Conservation (phyloP, 1,139 yeast genomes). For the Suhomyces bolitotheri region DNA sequence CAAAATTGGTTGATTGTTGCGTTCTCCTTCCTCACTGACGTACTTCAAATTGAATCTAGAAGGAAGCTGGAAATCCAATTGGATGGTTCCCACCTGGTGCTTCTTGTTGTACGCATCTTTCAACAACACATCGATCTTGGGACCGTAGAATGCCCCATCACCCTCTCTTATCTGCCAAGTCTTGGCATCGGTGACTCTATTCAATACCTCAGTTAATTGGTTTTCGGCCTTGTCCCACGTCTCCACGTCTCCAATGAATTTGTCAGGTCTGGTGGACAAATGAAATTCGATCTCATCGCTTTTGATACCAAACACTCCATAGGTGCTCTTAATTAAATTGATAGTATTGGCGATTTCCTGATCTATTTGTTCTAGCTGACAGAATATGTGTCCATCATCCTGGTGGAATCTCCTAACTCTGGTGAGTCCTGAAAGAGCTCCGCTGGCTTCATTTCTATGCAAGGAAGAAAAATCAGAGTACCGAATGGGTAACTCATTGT, state of each 20-base stretch:
- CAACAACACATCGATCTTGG: slow-evolving; percentile 84
- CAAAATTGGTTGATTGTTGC: slow-evolving; percentile 74
- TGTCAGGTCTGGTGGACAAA: slow-evolving; percentile 87
- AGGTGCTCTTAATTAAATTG: slow-evolving; percentile 73
- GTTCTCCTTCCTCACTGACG: slow-evolving; percentile 49
- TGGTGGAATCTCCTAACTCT: slow-evolving; percentile 97
- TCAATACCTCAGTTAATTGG: slow-evolving; percentile 64
- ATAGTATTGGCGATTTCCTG: slow-evolving; percentile 75
- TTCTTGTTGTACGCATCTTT: slow-evolving; percentile 80
- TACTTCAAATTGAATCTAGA: slow-evolving; percentile 75
- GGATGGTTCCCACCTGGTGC: slow-evolving; percentile 96
- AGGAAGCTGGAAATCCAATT: slow-evolving; percentile 93
- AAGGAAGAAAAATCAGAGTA: slow-evolving; percentile 90
- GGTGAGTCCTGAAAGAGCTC: slow-evolving; percentile 91
- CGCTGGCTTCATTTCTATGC: slow-evolving; percentile 94
- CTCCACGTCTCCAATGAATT: slow-evolving; percentile 75
- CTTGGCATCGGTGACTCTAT: slow-evolving; percentile 52
- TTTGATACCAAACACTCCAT: slow-evolving; percentile 72
- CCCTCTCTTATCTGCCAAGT: slow-evolving; percentile 80
- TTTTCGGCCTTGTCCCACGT: slow-evolving; percentile 88
- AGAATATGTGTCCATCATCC: slow-evolving; percentile 97
- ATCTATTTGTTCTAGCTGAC: slow-evolving; percentile 79
- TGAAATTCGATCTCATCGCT: slow-evolving; percentile 59
- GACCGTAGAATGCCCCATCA: slow-evolving; percentile 99
- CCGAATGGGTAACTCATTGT: slow-evolving; percentile 86